These are phyloP conservation scores for Globisporangium acanthophoron DNA, from an alignment of 352 stramenopile species.

Conservation along the genomic window DNA sequence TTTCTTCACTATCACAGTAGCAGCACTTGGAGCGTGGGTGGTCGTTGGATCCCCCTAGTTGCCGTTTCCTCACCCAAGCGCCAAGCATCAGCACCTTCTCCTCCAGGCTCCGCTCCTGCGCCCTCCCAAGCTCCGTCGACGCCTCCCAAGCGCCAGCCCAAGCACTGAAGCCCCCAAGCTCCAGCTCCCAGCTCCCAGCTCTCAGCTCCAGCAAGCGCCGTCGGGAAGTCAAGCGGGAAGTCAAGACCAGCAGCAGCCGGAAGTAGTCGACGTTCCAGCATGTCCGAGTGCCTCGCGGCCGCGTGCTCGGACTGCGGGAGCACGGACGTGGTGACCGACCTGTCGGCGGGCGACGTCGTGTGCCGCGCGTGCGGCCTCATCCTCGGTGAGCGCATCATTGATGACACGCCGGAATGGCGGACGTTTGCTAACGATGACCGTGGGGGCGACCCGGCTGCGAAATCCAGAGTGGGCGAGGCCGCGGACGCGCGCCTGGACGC, in stretches of 20 bases:
- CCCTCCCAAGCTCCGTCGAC: too few species aligned
- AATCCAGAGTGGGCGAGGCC: slow-evolving; percentile 75
- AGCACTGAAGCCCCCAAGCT: too few species aligned
- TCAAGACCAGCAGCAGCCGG: too few species aligned
- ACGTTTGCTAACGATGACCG: slow-evolving; percentile 87
- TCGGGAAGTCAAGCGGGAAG: too few species aligned
- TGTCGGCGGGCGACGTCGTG: slow-evolving; percentile 73
- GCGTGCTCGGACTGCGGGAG: slow-evolving; percentile 66
- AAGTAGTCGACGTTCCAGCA: slow-evolving; percentile 18
- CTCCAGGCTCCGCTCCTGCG: too few species aligned
- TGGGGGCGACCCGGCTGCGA: slow-evolving; percentile 65
- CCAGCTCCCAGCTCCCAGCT: too few species aligned
- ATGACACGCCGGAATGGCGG: slow-evolving; percentile 84
- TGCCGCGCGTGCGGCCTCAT: slow-evolving; percentile 80
- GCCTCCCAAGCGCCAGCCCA: too few species aligned
- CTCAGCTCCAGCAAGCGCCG: too few species aligned
- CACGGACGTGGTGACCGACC: slow-evolving; percentile 75
- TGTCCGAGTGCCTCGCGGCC: slow-evolving; percentile 58
- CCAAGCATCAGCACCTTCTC: too few species aligned
- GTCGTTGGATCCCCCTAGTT: background rate
- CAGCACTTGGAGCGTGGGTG: background rate
- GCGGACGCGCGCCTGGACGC: slow-evolving; percentile 56
- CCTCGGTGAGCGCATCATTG: slow-evolving; percentile 84
- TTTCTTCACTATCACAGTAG: background rate
- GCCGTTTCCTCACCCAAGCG: too few species aligned